Evolutionary conservation across 2,329 filamentous ascomycete species (phyloP).

Genomic region (Helotiales sp.): DNA sequence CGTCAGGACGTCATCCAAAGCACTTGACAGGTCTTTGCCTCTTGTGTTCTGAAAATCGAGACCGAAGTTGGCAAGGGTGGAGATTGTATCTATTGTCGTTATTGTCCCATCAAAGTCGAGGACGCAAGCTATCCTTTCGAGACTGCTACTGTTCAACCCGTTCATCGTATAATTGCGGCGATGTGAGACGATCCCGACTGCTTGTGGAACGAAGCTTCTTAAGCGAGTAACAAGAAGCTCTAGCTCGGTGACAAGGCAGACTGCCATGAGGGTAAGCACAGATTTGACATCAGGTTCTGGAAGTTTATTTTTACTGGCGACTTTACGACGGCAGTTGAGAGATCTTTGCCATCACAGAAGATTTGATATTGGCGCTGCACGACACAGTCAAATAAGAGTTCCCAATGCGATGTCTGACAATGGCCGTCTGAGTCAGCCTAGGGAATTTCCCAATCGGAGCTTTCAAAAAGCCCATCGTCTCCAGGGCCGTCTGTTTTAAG

Average conservation of each 20-base stretch:
- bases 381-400: too few relatives aligned
- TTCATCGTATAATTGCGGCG: background rate
- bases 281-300: background rate
- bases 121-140: constrained; percentile 16
- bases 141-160: background rate
- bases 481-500: too few relatives aligned
- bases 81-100: constrained; percentile 33
- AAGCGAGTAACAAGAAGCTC: background rate
- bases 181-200: background rate
- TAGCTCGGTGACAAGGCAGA: background rate
- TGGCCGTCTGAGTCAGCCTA: too few relatives aligned
- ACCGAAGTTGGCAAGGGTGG: constrained; percentile 19
- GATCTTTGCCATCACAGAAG: background rate
- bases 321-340: background rate
- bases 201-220: background rate
- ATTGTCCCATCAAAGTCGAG: constrained; percentile 37
- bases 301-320: background rate
- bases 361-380: too few relatives aligned
- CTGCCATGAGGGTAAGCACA: background rate
- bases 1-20: constrained; percentile 14
- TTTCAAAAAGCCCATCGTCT: too few relatives aligned
- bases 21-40: constrained; percentile 7
- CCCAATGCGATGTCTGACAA: too few relatives aligned
- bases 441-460: too few relatives aligned
- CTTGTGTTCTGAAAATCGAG: constrained; percentile 12